Evolutionary conservation across 345 rosid species (phyloP), one percentile per base, ranked within the genome.

Genomic region (Ricinus communis): DNA sequence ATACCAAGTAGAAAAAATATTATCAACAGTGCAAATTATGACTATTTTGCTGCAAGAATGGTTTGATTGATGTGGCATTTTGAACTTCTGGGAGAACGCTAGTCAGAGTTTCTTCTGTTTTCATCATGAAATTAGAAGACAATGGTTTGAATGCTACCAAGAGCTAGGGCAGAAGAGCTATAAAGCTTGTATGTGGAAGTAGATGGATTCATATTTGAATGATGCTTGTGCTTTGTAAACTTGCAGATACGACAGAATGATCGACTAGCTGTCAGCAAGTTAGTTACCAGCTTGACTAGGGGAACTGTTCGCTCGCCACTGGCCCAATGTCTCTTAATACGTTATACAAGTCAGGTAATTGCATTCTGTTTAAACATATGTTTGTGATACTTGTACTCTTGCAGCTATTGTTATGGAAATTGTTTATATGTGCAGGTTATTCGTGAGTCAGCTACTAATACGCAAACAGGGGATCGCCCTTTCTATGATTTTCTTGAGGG

Each of bases 401-500:
- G 38, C 31, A 13, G 21, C 53, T 15, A 12, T 70, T 16, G 71
- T 76, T 25, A 43, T 61, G 51, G 53, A 31, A 68, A 4, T 72
- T 24, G 71, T 66, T 62, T 25, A 19, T 13, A 21, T 70, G 16
- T 72, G 59, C 86, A 93, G 98, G 97, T 94, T 77, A 94, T 92
- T 67, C 91, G 90, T 61, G 98, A 94, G 82, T 83, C 91, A 57
- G 79, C 91, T 74, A 77, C 70, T 70, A 88, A 82, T 77, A 78
- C 86, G 51, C 97, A 91, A 80, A 74, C 90, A 10, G 97, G 92
- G 56, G 97, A 94, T 73, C 91, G 97, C 75, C 98, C 97, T 8
- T 92, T 94, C 76, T 94, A 88, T 85, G 98, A 94, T 60, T 94
- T 87, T 85, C 87, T 94, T 74, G 98, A 94, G 85, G 83, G 95